Evolutionary conservation across 441 rosid species (phyloP).

Genomic region (Capsella rubella): DNA sequence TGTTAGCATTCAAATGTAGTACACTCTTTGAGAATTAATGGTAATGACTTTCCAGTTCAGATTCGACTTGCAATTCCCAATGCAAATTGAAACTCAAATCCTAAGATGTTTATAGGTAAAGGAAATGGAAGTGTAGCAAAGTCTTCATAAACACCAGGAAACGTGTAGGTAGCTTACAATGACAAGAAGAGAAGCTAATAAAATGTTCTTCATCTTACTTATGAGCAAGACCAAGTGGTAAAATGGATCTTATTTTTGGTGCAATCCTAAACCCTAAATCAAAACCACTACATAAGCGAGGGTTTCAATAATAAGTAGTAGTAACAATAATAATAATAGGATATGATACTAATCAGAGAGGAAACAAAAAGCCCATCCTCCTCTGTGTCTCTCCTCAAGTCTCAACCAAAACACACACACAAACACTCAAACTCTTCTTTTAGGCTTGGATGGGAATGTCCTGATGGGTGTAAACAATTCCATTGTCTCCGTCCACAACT

Average conservation of each 20-base stretch:
- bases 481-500: slow-evolving; percentile 93
- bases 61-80: not conserved
- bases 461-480: slow-evolving; percentile 72
- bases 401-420: slow-evolving; percentile 30
- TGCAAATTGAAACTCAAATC: not conserved
- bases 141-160: slow-evolving; percentile 17
- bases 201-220: slow-evolving; percentile 35
- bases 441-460: slow-evolving; percentile 53
- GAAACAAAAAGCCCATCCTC: slow-evolving; percentile 45
- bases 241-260: slow-evolving; percentile 43
- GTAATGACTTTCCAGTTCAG: not conserved
- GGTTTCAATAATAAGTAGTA: slow-evolving; percentile 37
- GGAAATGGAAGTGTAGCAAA: not conserved
- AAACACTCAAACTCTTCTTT: slow-evolving; percentile 7
- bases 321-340: slow-evolving; percentile 13
- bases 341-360: slow-evolving; percentile 41
- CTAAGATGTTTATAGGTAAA: not conserved
- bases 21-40: not conserved
- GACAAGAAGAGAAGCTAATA: slow-evolving; percentile 33
- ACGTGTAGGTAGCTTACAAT: slow-evolving; percentile 38
- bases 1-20: not conserved
- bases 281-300: slow-evolving; percentile 47
- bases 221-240: slow-evolving; percentile 39
- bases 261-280: slow-evolving; percentile 43
- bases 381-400: slow-evolving; percentile 32